Percentiles rank a stretch among this genome's conserved stretches.
These are phyloP conservation scores for Blastocystis sp. DNA, from an alignment of 352 stramenopile species.

Conservation along the genomic window DNA sequence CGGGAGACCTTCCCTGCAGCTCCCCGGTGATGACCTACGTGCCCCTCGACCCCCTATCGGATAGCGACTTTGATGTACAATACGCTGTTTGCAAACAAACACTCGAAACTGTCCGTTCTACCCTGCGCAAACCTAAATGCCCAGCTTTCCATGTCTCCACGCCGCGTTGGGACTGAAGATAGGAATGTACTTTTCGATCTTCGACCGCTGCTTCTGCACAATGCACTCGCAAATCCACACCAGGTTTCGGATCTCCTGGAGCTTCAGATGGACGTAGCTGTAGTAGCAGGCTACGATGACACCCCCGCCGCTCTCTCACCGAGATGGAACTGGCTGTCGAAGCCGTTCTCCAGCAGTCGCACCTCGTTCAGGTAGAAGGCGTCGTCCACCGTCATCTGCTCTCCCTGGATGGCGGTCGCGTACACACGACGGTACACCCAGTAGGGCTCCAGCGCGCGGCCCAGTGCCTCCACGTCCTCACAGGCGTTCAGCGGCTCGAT, in stretches of 20 bases:
- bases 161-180: conserved; percentile 77
- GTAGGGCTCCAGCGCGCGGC: conserved; percentile 79
- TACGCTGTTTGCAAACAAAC: conserved; percentile 28
- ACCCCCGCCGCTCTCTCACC: not conserved
- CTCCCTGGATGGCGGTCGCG: conserved; percentile 79
- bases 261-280: conserved; percentile 97
- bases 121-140: conserved; percentile 31
- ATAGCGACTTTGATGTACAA: conserved; percentile 50
- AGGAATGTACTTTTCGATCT: conserved; percentile 80
- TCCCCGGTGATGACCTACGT: not conserved
- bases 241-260: conserved; percentile 79
- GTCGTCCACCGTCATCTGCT: conserved; percentile 86
- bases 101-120: not conserved
- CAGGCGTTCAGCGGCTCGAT: conserved; percentile 83
- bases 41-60: conserved; percentile 24
- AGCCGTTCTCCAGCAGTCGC: conserved; percentile 89
- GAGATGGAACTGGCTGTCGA: conserved; percentile 98
- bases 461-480: conserved; percentile 74
- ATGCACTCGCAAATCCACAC: conserved; percentile 81
- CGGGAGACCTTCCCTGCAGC: not conserved
- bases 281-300: conserved; percentile 77
- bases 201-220: conserved; percentile 76
- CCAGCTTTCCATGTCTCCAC: conserved; percentile 64
- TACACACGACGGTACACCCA: conserved; percentile 89
- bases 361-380: conserved; percentile 97